phyloP scores from a whole-genome alignment of 2,329 filamentous ascomycete species.

The Sclerotinia borealis region DNA sequence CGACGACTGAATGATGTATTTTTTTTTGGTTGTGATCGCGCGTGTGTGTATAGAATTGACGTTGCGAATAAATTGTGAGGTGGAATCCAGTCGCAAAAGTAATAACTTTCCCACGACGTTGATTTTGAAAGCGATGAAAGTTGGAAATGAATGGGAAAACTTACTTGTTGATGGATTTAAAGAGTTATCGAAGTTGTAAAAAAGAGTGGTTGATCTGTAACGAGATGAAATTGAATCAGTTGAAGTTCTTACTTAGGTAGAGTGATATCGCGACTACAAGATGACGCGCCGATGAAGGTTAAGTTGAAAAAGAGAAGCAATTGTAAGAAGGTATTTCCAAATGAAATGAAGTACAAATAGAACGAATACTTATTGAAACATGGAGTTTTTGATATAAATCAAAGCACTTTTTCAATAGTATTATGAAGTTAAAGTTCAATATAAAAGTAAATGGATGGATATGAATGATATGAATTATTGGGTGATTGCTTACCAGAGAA shows the following conservation, averaged over 20 bases:
- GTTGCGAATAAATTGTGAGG: constrained; percentile 3
- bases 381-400: neutral
- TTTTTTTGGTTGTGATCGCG: neutral
- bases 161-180: constrained; percentile 19
- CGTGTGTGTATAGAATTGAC: constrained; percentile 13
- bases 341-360: neutral
- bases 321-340: neutral
- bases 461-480: neutral
- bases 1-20: neutral
- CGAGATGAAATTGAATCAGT: constrained; percentile 18
- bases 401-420: neutral
- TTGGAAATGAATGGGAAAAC: constrained; percentile 14
- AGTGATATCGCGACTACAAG: neutral
- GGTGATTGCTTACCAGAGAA: neutral
- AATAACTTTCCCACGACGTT: constrained; percentile 18
- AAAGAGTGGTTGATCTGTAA: constrained; percentile 20
- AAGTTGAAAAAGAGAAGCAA: constrained; percentile 4
- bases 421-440: neutral
- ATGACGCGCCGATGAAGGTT: constrained; percentile 7
- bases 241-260: neutral
- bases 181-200: constrained; percentile 6
- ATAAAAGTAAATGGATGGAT: neutral
- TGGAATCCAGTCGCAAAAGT: constrained; percentile 24
- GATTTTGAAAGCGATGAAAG: constrained; percentile 15
- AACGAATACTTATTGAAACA: neutral